A percentile compares a stretch with the other conserved stretches of the same genome.
Conservation (phyloP, 1,139 yeast genomes). For the Pneumocystis oryctolagi region DNA sequence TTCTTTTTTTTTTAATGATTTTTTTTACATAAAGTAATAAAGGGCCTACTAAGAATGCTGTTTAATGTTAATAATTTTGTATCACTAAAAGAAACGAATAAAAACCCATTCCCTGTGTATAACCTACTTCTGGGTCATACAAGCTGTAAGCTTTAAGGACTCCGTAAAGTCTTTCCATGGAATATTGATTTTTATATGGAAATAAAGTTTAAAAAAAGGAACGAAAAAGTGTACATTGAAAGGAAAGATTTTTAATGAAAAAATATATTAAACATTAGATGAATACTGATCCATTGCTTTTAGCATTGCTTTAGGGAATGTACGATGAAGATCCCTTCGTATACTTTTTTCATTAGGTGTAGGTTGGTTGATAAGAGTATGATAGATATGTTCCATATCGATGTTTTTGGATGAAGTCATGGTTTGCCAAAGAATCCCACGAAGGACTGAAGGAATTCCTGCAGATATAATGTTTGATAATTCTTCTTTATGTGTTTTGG, state of each 20-base stretch:
- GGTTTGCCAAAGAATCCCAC: conserved; percentile 88
- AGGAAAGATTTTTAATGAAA: neutral
- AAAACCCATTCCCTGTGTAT: conserved; percentile 95
- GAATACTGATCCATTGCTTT: neutral
- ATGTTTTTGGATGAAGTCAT: conserved; percentile 67
- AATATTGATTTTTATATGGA: neutral
- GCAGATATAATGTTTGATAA: conserved; percentile 46
- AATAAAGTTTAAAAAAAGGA: neutral
- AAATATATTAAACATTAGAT: neutral
- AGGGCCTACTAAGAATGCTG: neutral
- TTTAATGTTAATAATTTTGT: neutral
- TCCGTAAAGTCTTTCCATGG: conserved; percentile 7
- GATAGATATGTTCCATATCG: conserved; percentile 53
- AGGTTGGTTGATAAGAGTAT: conserved; percentile 36
- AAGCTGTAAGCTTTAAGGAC: conserved; percentile 73
- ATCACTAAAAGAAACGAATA: conserved; percentile 64
- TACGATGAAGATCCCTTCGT: conserved; percentile 66
- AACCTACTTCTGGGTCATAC: conserved; percentile 86
- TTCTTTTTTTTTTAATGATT: neutral
- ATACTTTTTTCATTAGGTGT: conserved; percentile 66
- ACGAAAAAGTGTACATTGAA: neutral
- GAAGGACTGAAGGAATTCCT: conserved; percentile 72
- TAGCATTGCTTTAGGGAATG: conserved; percentile 21
- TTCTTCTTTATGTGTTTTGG: conserved; percentile 43
- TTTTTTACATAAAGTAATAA: neutral